Conservation (phyloP, 805 yeast species). For the Candida koratica region DNA sequence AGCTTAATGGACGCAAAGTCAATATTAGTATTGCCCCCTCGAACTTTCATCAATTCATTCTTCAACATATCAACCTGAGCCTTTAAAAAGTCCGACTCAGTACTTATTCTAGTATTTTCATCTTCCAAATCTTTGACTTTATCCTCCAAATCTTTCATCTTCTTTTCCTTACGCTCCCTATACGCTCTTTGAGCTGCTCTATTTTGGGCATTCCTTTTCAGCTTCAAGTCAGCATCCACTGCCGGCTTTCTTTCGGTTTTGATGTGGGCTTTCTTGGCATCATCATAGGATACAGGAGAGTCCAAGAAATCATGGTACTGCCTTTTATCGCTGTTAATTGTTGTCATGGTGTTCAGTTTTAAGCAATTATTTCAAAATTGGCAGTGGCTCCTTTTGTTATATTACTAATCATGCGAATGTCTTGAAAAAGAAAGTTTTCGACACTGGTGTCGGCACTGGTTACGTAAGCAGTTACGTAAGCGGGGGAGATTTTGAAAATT, state of each 20-base stretch:
- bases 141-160: conserved; percentile 79
- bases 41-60: conserved; percentile 61
- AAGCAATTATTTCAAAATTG: too few relatives aligned
- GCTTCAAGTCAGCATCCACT: conserved; percentile 74
- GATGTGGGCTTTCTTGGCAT: conserved; percentile 35
- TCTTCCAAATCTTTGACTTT: conserved; percentile 70
- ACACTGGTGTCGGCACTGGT: background rate
- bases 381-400: background rate
- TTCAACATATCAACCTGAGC: conserved; percentile 73
- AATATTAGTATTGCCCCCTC: conserved; percentile 34
- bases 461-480: too few relatives aligned
- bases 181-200: conserved; percentile 98
- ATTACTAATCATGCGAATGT: conserved; percentile 7
- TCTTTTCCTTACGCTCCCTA: conserved; percentile 87
- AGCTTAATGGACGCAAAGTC: conserved; percentile 23
- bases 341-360: background rate
- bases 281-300: conserved; percentile 16
- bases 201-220: conserved; percentile 92
- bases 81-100: conserved; percentile 70
- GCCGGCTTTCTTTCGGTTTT: conserved; percentile 85
- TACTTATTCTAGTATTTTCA: conserved; percentile 60
- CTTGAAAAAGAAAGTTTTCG: background rate
- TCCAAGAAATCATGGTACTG: conserved; percentile 11
- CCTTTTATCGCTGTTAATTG: conserved; percentile 15
- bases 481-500: too few relatives aligned